Evolutionary conservation across 768 basidiomycete species (phyloP).

Genomic region (Strobilomyces echinocephalus): DNA sequence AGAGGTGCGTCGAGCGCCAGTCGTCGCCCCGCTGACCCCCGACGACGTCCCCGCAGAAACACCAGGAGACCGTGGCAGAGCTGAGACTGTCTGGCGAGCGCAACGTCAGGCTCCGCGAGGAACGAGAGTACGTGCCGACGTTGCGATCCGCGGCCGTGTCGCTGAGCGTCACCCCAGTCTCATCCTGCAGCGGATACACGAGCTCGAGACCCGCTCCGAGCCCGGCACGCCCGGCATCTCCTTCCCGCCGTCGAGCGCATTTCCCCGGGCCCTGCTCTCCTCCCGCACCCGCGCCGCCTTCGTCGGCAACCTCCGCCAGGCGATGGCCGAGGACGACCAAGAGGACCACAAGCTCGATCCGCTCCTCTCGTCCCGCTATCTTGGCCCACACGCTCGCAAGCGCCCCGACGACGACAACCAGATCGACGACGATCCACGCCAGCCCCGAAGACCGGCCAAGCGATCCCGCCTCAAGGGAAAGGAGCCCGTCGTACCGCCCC

Average conservation of each 20-base stretch:
- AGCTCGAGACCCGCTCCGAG: slow-evolving; percentile 47
- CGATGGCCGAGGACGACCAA: slow-evolving; percentile 39
- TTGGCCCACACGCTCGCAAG: slow-evolving; percentile 42
- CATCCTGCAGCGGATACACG: slow-evolving; percentile 56
- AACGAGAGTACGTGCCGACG: slow-evolving; percentile 49
- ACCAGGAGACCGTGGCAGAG: slow-evolving; percentile 55
- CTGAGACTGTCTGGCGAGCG: slow-evolving; percentile 58
- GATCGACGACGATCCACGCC: slow-evolving; percentile 44
- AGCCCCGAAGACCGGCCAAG: slow-evolving; percentile 33
- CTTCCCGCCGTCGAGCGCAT: slow-evolving; percentile 43
- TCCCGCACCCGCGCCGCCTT: slow-evolving; percentile 41
- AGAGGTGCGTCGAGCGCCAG: slow-evolving; percentile 45
- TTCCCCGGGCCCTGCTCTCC: slow-evolving; percentile 45
- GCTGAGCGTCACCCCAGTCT: slow-evolving; percentile 33
- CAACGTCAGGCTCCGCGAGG: slow-evolving; percentile 55
- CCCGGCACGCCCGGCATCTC: slow-evolving; percentile 25
- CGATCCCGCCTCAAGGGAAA: slow-evolving; percentile 39
- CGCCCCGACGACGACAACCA: slow-evolving; percentile 42
- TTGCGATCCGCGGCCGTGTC: neutral
- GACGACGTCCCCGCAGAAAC: slow-evolving; percentile 39
- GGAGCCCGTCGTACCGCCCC: slow-evolving; percentile 24
- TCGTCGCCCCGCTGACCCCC: neutral
- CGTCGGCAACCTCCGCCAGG: slow-evolving; percentile 44
- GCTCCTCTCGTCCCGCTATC: slow-evolving; percentile 40
- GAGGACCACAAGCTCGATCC: slow-evolving; percentile 47